A percentile compares a stretch with the other conserved stretches of the same genome.
phyloP scores from a whole-genome alignment of 2,329 filamentous ascomycete species.

The Dichotomopilus funicola region DNA sequence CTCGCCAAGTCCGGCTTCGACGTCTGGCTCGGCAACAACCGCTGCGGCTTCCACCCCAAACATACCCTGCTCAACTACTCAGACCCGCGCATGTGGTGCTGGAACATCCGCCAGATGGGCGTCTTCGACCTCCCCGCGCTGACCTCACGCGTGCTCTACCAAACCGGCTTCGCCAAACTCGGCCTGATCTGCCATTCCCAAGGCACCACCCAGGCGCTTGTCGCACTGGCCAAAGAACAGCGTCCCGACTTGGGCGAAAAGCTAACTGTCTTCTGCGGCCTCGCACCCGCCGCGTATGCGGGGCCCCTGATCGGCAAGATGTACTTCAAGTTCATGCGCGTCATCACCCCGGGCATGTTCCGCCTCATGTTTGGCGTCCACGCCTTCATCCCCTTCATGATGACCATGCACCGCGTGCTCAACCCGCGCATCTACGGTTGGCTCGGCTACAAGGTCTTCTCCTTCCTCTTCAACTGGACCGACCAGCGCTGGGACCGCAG shows the following conservation, averaged over 20 bases:
- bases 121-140: slow-evolving; percentile 81
- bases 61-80: slow-evolving; percentile 63
- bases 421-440: slow-evolving; percentile 65
- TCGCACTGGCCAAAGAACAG: slow-evolving; percentile 85
- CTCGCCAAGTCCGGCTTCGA: slow-evolving; percentile 89
- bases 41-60: slow-evolving; percentile 75
- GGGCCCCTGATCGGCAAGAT: slow-evolving; percentile 78
- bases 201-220: slow-evolving; percentile 81
- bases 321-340: slow-evolving; percentile 86
- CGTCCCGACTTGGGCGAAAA: slow-evolving; percentile 75
- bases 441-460: slow-evolving; percentile 83
- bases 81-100: slow-evolving; percentile 92
- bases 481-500: slow-evolving; percentile 79
- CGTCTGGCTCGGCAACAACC: slow-evolving; percentile 92
- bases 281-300: slow-evolving; percentile 86
- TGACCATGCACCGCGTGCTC: slow-evolving; percentile 67
- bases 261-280: slow-evolving; percentile 81
- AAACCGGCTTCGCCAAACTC: slow-evolving; percentile 78
- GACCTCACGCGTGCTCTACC: slow-evolving; percentile 67
- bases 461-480: slow-evolving; percentile 82
- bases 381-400: slow-evolving; percentile 90
- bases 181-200: slow-evolving; percentile 84
- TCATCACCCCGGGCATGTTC: slow-evolving; percentile 71
- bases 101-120: slow-evolving; percentile 94
- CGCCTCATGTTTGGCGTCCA: slow-evolving; percentile 83